These are phyloP conservation scores for Pythium scleroteichum DNA, from an alignment of 352 stramenopile species.

Conservation along the genomic window DNA sequence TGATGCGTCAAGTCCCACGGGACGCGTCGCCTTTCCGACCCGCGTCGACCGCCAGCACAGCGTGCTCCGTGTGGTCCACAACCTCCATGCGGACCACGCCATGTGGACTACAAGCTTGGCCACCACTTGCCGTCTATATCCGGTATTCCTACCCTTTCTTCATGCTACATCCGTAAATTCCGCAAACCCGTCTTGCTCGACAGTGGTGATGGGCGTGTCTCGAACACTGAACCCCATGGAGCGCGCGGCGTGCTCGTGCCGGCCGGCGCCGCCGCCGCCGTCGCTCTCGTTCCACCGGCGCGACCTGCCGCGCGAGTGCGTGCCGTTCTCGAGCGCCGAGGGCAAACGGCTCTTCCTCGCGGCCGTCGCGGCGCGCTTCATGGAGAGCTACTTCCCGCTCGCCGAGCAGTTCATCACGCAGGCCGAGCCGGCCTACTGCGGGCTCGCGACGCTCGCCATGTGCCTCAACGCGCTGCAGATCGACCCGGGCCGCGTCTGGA, in stretches of 20 bases:
- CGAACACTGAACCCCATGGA: neutral
- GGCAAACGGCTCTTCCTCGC: constrained; percentile 87
- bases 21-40: too few species aligned
- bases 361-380: constrained; percentile 54
- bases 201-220: too few species aligned
- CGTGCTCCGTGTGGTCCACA: too few species aligned
- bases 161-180: too few species aligned
- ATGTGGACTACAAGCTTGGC: too few species aligned
- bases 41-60: too few species aligned
- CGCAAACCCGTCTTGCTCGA: too few species aligned
- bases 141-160: too few species aligned
- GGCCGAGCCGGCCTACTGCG: constrained; percentile 91
- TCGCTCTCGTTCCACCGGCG: constrained; percentile 80
- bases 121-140: too few species aligned
- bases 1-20: too few species aligned
- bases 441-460: constrained; percentile 82
- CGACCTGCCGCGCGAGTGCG: constrained; percentile 73
- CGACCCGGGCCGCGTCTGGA: constrained; percentile 75
- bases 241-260: neutral
- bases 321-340: constrained; percentile 81
- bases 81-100: too few species aligned
- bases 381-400: constrained; percentile 93
- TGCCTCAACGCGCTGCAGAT: constrained; percentile 79
- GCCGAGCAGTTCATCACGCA: constrained; percentile 90
- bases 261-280: constrained; percentile 13